These are phyloP conservation scores for Candida piceae DNA, from an alignment of 805 yeast genomes.

Conservation along the genomic window DNA sequence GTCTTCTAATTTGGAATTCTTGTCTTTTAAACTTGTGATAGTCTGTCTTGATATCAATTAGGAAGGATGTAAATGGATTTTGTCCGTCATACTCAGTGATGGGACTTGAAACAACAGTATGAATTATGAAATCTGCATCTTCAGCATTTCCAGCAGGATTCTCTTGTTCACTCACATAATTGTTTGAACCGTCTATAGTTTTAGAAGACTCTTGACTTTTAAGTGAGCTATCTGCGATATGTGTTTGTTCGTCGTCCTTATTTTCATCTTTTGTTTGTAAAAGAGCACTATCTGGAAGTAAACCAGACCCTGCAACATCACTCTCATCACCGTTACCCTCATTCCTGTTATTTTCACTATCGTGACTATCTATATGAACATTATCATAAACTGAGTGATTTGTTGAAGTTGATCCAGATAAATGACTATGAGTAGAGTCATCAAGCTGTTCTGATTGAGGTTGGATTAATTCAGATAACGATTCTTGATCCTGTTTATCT, in stretches of 20 bases:
- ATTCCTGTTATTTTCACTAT: not conserved
- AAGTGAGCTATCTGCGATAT: not conserved
- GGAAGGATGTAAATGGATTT: conserved; percentile 71
- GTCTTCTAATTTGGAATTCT: conserved; percentile 56
- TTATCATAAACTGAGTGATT: not conserved
- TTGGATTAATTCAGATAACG: too few relatives aligned
- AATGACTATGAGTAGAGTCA: too few relatives aligned
- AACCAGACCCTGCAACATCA: conserved; percentile 5
- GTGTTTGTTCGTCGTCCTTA: not conserved
- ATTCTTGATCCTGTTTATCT: not conserved
- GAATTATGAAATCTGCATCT: conserved; percentile 25
- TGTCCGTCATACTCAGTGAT: conserved; percentile 69
- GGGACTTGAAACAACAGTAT: conserved; percentile 50
- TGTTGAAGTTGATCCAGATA: conserved; percentile 1
- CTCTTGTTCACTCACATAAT: not conserved
- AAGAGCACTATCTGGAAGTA: conserved; percentile 2
- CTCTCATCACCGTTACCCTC: conserved; percentile 1
- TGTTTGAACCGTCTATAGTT: not conserved
- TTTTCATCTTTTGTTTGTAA: not conserved
- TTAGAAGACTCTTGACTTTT: not conserved
- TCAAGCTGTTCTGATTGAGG: too few relatives aligned
- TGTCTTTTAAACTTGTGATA: conserved; percentile 49
- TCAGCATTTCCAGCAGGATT: not conserved
- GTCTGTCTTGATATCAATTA: conserved; percentile 58
- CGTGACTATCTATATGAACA: not conserved